Conservation (phyloP, 257 asterid genomes). For the Mitragyna speciosa region DNA sequence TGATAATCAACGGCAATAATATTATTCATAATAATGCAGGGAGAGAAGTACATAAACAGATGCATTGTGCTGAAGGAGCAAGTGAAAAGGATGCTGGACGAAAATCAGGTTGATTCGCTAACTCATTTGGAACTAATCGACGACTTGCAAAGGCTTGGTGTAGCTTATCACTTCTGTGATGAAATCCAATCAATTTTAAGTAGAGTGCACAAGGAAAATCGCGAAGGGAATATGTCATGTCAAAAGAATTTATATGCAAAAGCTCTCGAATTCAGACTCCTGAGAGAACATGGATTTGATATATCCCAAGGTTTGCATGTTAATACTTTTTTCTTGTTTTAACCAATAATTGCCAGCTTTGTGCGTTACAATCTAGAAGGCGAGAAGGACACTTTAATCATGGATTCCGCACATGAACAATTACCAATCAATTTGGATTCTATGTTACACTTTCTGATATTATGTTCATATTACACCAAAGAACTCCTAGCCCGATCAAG, state of each 20-base stretch:
- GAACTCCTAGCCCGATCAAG: no score
- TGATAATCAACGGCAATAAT: background rate
- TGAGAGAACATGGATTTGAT: slow-evolving; percentile 20
- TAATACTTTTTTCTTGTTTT: background rate
- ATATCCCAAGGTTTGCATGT: slow-evolving; percentile 11
- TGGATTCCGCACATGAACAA: no score
- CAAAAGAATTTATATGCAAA: slow-evolving; percentile 9
- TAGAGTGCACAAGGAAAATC: background rate
- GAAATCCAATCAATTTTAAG: background rate
- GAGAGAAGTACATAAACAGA: background rate
- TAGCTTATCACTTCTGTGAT: slow-evolving; percentile 6
- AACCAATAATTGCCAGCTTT: background rate
- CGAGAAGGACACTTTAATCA: no score
- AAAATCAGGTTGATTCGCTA: background rate
- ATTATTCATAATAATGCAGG: background rate
- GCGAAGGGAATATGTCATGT: no score
- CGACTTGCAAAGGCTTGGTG: slow-evolving; percentile 15
- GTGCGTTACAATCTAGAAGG: no score
- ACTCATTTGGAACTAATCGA: background rate
- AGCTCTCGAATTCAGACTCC: slow-evolving; percentile 22
- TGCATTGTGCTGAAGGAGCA: background rate
- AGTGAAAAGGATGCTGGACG: slow-evolving; percentile 10
- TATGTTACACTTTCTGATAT: no score
- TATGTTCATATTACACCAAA: no score
- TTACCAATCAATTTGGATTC: no score